Evolutionary conservation across 768 basidiomycete genomes (phyloP).

Genomic region (Russula dissimulans): DNA sequence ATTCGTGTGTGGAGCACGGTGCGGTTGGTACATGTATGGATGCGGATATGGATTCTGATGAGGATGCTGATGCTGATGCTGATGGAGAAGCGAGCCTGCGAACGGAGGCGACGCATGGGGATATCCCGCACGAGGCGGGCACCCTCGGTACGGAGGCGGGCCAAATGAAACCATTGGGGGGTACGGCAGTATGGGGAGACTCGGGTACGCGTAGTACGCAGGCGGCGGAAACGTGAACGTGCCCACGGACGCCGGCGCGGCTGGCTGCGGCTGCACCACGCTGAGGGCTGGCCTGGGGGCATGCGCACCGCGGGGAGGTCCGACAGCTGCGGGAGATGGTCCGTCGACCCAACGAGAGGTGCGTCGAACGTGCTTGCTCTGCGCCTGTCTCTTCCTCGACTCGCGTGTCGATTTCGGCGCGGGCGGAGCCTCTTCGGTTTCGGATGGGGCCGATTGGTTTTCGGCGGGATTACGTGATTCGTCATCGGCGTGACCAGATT

Average conservation of each 20-base stretch:
- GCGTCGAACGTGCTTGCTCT: conserved; percentile 2
- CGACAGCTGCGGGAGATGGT: background rate
- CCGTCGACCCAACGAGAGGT: conserved; percentile 1
- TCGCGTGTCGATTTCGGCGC: conserved; percentile 1
- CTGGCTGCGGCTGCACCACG: background rate
- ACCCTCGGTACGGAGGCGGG: conserved; percentile 1
- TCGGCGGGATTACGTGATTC: conserved; percentile 3
- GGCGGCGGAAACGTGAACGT: conserved; percentile 20
- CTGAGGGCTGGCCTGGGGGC: background rate
- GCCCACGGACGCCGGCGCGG: conserved; percentile 13
- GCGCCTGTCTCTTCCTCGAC: conserved; percentile 10
- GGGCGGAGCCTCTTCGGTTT: conserved; percentile 1
- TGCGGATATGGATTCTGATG: conserved; percentile 4
- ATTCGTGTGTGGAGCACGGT: background rate
- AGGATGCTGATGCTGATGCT: conserved; percentile 1
- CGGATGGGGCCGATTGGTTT: conserved; percentile 11
- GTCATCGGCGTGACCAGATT: background rate
- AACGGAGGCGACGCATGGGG: background rate
- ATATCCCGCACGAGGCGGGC: conserved; percentile 4
- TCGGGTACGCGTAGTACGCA: conserved; percentile 1
- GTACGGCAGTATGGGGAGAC: background rate
- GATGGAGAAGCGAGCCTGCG: background rate
- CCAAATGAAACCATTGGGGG: background rate
- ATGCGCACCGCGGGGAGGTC: background rate
- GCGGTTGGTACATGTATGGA: background rate